These are phyloP conservation scores for Colletotrichum graminicola DNA, from an alignment of 2,329 filamentous ascomycete species.

Conservation along the genomic window DNA sequence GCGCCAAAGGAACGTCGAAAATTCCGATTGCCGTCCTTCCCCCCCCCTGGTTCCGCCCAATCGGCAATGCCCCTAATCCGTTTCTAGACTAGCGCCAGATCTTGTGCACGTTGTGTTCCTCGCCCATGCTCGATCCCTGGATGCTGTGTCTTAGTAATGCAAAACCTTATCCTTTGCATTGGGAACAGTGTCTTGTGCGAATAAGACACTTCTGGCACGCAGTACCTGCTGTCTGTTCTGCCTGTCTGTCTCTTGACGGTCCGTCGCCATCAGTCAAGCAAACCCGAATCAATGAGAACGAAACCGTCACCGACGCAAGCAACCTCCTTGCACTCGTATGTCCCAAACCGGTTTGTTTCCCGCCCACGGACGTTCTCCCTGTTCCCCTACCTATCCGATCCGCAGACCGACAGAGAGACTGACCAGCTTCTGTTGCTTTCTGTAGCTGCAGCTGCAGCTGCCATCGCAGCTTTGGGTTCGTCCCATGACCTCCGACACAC, in stretches of 20 bases:
- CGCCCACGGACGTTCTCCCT: not conserved
- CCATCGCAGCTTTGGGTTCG: constrained; percentile 28
- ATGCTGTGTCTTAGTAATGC: constrained; percentile 41
- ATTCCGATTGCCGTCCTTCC: constrained; percentile 37
- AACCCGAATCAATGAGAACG: not conserved
- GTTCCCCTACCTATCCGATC: too few relatives aligned
- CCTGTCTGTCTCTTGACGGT: not conserved
- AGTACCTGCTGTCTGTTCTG: not conserved
- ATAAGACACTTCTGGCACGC: constrained; percentile 15
- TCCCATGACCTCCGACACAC: constrained; percentile 26
- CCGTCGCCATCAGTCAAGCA: not conserved
- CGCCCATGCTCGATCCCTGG: constrained; percentile 29
- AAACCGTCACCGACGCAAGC: constrained; percentile 14
- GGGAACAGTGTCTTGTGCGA: constrained; percentile 28
- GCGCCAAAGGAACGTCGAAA: constrained; percentile 31
- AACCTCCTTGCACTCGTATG: constrained; percentile 22
- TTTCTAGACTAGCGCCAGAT: constrained; percentile 34
- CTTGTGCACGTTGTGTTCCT: constrained; percentile 37
- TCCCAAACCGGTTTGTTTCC: constrained; percentile 2
- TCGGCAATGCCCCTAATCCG: constrained; percentile 14
- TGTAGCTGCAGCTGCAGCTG: constrained; percentile 10
- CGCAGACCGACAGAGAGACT: not conserved
- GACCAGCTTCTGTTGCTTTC: not conserved
- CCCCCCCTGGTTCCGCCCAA: constrained; percentile 33
- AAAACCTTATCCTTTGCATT: constrained; percentile 42